Conservation (phyloP, 176 grass and related monocot genomes). For the Eremochloa ophiuroides region DNA sequence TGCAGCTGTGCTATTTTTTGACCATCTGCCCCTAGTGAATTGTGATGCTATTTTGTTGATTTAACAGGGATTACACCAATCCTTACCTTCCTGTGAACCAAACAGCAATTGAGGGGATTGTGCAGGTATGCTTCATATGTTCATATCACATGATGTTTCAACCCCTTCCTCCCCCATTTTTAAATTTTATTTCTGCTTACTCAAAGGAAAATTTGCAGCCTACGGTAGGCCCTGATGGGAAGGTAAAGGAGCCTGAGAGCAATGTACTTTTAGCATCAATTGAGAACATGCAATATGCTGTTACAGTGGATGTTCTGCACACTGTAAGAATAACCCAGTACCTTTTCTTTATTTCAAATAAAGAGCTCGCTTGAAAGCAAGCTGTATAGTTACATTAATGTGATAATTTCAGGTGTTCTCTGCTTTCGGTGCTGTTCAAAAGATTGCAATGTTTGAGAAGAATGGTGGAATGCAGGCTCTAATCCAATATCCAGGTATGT, state of each 20-base stretch:
- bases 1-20: background rate
- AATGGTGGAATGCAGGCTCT: constrained; percentile 92
- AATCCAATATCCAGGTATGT: constrained; percentile 87
- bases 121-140: constrained; percentile 49
- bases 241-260: constrained; percentile 71
- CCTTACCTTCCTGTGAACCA: constrained; percentile 98
- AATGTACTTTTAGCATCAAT: constrained; percentile 94
- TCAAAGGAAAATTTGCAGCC: constrained; percentile 46
- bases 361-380: background rate
- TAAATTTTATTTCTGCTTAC: background rate
- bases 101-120: constrained; percentile 77
- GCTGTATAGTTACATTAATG: constrained; percentile 14
- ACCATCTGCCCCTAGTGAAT: background rate
- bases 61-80: constrained; percentile 93
- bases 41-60: constrained; percentile 20
- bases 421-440: constrained; percentile 84
- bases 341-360: background rate
- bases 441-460: constrained; percentile 99
- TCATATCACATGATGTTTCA: background rate
- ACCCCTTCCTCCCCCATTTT: background rate
- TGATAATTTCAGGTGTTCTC: constrained; percentile 82
- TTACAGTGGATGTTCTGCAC: constrained; percentile 91
- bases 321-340: constrained; percentile 56
- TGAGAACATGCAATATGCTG: constrained; percentile 95
- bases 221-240: constrained; percentile 70